Conservation (phyloP, 2,329 filamentous ascomycete genomes). For the Colletotrichum chrysophilum region DNA sequence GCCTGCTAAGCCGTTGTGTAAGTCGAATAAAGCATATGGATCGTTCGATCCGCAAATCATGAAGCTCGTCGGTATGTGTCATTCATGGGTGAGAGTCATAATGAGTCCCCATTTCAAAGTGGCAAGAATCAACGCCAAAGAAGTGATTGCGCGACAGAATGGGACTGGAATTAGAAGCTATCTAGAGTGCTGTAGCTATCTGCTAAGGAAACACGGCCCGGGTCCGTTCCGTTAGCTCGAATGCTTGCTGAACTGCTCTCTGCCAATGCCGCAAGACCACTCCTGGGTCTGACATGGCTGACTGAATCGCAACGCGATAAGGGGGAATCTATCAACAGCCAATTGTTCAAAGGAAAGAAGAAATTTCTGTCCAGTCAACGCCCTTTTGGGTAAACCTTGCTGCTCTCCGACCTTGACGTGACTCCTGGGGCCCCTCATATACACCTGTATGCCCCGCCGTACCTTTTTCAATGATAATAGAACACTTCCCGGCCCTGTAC, state of each 20-base stretch:
- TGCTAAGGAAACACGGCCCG: slow-evolving; percentile 7
- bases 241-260: slow-evolving; percentile 19
- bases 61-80: not conserved
- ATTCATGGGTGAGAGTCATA: not conserved
- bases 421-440: slow-evolving; percentile 23
- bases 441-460: slow-evolving; percentile 16
- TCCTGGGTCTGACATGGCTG: not conserved
- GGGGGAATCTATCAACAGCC: slow-evolving; percentile 21
- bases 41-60: not conserved
- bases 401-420: slow-evolving; percentile 8
- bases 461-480: not conserved
- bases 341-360: not conserved
- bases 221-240: slow-evolving; percentile 3
- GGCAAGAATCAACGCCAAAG: not conserved
- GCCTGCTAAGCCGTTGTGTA: not conserved
- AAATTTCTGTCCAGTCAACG: slow-evolving; percentile 3
- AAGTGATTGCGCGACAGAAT: not conserved
- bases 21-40: not conserved
- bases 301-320: slow-evolving; percentile 13
- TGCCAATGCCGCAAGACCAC: not conserved
- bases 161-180: slow-evolving; percentile 15
- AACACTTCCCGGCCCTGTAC: slow-evolving; percentile 27
- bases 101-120: not conserved
- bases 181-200: slow-evolving; percentile 15
- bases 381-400: slow-evolving; percentile 10